phyloP scores from a whole-genome alignment of 176 grass and related monocot species.

The Carex parvula region DNA sequence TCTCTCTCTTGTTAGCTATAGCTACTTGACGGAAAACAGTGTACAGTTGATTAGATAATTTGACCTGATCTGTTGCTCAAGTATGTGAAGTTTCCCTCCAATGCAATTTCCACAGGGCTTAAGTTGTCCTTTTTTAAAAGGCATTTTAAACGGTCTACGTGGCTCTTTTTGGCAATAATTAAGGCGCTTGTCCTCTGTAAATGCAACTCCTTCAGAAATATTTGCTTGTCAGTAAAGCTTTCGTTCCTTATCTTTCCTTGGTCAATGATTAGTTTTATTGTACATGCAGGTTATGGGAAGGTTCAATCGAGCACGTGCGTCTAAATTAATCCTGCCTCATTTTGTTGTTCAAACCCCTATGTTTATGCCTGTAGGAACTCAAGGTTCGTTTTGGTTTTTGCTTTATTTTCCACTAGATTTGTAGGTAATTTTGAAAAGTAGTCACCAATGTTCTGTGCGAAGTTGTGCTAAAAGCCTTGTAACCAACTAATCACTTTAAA shows the following conservation, averaged over 20 bases:
- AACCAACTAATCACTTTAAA: neutral
- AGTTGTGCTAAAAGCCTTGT: neutral
- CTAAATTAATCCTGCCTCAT: slow-evolving; percentile 76
- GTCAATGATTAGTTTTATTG: slow-evolving; percentile 11
- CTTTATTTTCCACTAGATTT: slow-evolving; percentile 3
- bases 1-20: neutral
- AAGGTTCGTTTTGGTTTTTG: slow-evolving; percentile 48
- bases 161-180: neutral
- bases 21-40: neutral
- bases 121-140: neutral
- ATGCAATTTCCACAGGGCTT: neutral
- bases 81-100: neutral
- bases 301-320: slow-evolving; percentile 90
- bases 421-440: neutral
- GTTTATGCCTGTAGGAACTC: slow-evolving; percentile 99
- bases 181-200: neutral
- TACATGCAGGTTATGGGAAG: slow-evolving; percentile 71
- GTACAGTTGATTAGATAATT: neutral
- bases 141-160: neutral
- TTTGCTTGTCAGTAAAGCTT: neutral
- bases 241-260: neutral
- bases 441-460: neutral
- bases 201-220: neutral
- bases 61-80: neutral
- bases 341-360: slow-evolving; percentile 90